Conservation (phyloP, 2,329 filamentous ascomycete genomes). For the Tetracladium maxilliforme region DNA sequence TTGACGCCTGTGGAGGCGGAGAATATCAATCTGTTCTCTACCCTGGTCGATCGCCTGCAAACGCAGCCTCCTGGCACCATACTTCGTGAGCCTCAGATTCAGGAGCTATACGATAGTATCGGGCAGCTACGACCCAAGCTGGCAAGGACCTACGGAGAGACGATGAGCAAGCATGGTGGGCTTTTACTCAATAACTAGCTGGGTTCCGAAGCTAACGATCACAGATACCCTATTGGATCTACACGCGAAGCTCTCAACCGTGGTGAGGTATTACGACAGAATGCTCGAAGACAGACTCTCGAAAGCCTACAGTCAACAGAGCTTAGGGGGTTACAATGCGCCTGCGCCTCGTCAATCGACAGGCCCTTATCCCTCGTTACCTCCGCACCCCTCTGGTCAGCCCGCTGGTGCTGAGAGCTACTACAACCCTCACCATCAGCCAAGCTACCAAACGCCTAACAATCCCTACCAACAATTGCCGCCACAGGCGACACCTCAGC, state of each 20-base stretch:
- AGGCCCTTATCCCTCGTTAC: constrained; percentile 58
- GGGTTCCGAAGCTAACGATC: constrained; percentile 15
- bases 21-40: constrained; percentile 93
- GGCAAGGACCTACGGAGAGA: constrained; percentile 90
- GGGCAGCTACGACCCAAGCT: constrained; percentile 86
- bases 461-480: constrained; percentile 33
- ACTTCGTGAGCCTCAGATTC: constrained; percentile 90
- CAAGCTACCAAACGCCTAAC: constrained; percentile 32
- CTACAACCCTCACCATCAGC: constrained; percentile 49
- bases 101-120: constrained; percentile 95
- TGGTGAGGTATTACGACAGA: constrained; percentile 92
- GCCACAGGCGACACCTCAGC: constrained; percentile 24
- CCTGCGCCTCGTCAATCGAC: constrained; percentile 32
- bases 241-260: constrained; percentile 87
- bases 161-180: constrained; percentile 97
- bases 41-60: constrained; percentile 83
- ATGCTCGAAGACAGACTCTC: constrained; percentile 95
- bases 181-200: constrained; percentile 5
- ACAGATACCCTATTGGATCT: constrained; percentile 83
- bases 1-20: constrained; percentile 87
- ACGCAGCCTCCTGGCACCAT: constrained; percentile 94
- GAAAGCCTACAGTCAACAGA: constrained; percentile 79
- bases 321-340: constrained; percentile 47
- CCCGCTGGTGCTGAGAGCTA: constrained; percentile 58
- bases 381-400: constrained; percentile 30